Conservation (phyloP, 306 rosid species). For the Chamaecrista fasciculata region DNA sequence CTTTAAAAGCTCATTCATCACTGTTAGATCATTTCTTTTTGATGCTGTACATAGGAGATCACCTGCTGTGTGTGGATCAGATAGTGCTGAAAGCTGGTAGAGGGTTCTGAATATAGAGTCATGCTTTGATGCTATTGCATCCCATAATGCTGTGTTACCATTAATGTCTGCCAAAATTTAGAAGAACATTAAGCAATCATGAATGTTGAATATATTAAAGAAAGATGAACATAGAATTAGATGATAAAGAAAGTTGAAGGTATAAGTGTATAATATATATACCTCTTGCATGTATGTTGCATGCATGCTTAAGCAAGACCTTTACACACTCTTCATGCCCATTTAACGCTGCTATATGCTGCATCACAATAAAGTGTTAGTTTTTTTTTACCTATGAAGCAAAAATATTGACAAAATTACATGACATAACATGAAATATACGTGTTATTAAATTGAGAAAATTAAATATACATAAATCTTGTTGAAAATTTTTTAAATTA, state of each 20-base stretch:
- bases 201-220: not conserved
- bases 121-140: conserved; percentile 64
- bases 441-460: no score
- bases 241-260: not conserved
- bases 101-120: conserved; percentile 65
- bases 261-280: not conserved
- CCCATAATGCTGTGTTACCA: conserved; percentile 81
- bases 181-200: not conserved
- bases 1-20: conserved; percentile 59
- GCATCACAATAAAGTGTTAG: conserved; percentile 27
- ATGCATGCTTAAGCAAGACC: conserved; percentile 63
- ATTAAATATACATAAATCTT: no score
- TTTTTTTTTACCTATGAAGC: no score
- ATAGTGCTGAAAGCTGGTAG: conserved; percentile 44
- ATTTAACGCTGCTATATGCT: conserved; percentile 79
- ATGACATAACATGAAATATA: no score
- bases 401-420: no score
- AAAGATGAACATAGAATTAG: not conserved
- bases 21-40: conserved; percentile 43
- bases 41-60: conserved; percentile 66
- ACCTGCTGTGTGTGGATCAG: conserved; percentile 52
- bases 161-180: conserved; percentile 48
- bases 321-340: conserved; percentile 75
- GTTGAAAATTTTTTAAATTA: no score
- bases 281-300: conserved; percentile 64